A percentile compares a stretch with the other conserved stretches of the same genome.
Evolutionary conservation across 225 moss, liverwort and hornwort genomes (phyloP).

Genomic region (Ulota crispa): DNA sequence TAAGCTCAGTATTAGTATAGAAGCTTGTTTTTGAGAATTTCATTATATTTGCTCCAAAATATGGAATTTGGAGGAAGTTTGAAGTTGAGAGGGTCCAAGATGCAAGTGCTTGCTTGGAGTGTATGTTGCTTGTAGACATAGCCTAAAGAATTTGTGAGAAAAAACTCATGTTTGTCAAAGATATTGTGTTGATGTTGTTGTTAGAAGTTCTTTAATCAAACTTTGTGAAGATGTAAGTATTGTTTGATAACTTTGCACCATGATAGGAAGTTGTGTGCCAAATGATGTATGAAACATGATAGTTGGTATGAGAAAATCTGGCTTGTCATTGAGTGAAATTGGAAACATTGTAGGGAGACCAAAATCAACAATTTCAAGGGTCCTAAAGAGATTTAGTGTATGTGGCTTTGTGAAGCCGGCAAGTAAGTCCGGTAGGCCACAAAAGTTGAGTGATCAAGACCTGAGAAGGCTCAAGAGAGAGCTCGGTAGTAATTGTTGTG

Average conservation of each 20-base stretch:
- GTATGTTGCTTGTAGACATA: background rate
- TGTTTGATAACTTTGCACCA: no score
- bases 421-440: background rate
- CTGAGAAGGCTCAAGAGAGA: background rate
- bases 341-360: no score
- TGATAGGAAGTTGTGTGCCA: no score
- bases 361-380: background rate
- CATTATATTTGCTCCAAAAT: background rate
- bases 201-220: no score
- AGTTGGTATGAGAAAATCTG: no score
- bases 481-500: background rate
- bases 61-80: slow-evolving; percentile 15
- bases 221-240: no score
- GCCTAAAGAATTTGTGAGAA: background rate
- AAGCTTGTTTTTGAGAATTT: background rate
- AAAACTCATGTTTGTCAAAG: background rate
- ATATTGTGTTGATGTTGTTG: background rate
- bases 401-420: no score
- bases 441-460: background rate
- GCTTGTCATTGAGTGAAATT: no score
- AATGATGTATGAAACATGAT: no score
- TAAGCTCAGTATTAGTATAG: no score
- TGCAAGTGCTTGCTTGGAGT: slow-evolving; percentile 2
- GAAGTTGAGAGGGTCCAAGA: background rate
- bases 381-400: no score